Evolutionary conservation across 139 green algal genomes (phyloP).

Genomic region (Asterochloris erici): DNA sequence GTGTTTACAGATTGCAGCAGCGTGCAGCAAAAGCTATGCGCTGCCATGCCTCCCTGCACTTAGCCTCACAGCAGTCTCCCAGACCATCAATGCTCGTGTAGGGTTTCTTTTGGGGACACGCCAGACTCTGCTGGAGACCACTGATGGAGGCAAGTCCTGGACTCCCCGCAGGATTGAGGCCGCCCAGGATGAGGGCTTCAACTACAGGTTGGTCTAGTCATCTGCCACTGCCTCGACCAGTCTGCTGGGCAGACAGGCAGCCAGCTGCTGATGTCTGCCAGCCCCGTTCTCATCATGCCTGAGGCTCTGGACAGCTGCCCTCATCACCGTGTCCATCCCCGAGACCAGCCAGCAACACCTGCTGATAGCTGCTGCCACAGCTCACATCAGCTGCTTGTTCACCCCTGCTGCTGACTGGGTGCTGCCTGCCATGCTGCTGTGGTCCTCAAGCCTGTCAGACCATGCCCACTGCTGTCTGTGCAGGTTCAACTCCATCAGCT

Average conservation of each 20-base stretch:
- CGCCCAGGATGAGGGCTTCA: conserved; percentile 74
- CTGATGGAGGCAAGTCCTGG: conserved; percentile 95
- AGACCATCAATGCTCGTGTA: conserved; percentile 16
- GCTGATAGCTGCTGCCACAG: too few species aligned
- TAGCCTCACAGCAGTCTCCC: background rate
- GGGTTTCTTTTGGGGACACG: conserved; percentile 95
- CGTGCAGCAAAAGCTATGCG: background rate
- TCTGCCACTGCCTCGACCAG: background rate
- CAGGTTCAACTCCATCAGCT: conserved; percentile 92
- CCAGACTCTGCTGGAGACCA: conserved; percentile 97
- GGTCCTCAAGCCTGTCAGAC: too few species aligned
- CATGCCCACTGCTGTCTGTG: conserved; percentile 20
- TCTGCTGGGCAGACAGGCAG: background rate
- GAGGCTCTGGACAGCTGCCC: too few species aligned
- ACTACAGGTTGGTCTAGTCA: conserved; percentile 14
- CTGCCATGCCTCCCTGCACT: background rate
- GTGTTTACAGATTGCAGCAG: background rate
- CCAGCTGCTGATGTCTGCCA: background rate
- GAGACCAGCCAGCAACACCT: too few species aligned
- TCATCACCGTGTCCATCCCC: too few species aligned
- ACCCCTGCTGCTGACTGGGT: too few species aligned
- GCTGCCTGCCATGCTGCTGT: too few species aligned
- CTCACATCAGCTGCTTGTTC: too few species aligned
- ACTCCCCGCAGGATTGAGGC: conserved; percentile 56
- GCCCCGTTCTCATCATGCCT: too few species aligned